phyloP scores from a whole-genome alignment of 306 rosid species.

The Carpinus viminea region DNA sequence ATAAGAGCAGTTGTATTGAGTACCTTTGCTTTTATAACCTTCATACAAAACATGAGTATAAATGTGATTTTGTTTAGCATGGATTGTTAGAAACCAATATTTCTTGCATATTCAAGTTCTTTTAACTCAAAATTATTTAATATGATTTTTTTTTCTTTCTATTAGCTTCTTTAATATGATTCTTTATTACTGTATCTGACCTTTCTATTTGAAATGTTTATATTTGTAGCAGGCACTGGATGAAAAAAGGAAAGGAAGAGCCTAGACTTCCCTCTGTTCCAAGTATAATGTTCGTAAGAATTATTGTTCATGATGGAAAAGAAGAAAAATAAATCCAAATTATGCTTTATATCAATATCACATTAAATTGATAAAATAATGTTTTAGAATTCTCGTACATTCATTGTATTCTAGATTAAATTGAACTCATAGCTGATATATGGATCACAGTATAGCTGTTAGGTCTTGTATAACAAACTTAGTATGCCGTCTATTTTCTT shows the following conservation, averaged over 20 bases:
- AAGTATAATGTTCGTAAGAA: slow-evolving; percentile 24
- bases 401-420: background rate
- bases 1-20: background rate
- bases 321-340: slow-evolving; percentile 12
- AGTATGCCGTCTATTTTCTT: background rate
- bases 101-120: background rate
- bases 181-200: background rate
- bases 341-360: background rate
- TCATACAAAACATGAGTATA: background rate
- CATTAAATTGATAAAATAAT: background rate
- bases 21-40: background rate
- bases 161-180: background rate
- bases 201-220: background rate
- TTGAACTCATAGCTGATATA: background rate
- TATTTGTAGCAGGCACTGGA: slow-evolving; percentile 48
- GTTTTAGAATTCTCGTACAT: background rate
- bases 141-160: background rate
- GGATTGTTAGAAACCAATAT: background rate
- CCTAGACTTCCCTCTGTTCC: slow-evolving; percentile 17
- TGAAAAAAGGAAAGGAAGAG: slow-evolving; percentile 56
- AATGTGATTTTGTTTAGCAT: background rate
- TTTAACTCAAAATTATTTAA: background rate
- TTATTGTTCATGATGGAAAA: slow-evolving; percentile 33
- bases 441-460: too few relatives aligned
- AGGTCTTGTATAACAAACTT: too few relatives aligned